Evolutionary conservation across 306 rosid species (phyloP), one percentile per base, ranked within the genome.

Genomic region (Gastrolobium villosum): DNA sequence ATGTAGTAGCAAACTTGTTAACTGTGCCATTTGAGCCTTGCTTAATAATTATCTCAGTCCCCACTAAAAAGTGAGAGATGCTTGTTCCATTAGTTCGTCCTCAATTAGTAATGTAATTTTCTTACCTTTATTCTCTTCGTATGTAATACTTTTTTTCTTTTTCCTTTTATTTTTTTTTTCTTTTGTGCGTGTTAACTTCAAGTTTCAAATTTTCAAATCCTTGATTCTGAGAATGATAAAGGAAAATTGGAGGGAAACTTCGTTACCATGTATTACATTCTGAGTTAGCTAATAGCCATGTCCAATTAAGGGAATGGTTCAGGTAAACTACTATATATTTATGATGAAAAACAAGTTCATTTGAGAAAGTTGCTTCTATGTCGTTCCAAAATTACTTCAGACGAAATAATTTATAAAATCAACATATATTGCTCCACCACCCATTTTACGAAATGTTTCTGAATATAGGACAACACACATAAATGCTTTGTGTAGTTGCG

Each of bases 231-330:
- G 45, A 48, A 66, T 28, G 40, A 30, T 35, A 56, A 15, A 11
- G 34, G 1, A 49, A 35, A 41, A 34, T 45, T 45, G 76, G 80
- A 57, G 76, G 70, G 71, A 81, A 80, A 80, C 64, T 55, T 44
- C 36, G 9, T 43, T 72, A 10, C 48, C 43, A 4, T 14, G 26
- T 20, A n/a, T 64, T 34, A 20, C 62, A 60, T 13, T 50, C 2
- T 4, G 34, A 76, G 61, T 57, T 36, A 30, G 35, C 41, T 13
- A 13, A 11, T 30, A 48, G 65, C 56, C n/a, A 60, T 48, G 40
- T 14, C 8, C 60, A 10, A 5, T 31, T 15, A 20, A 28, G 60
- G 9, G 39, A 28, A 40, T 50, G 39, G 26, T 54, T 46, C 46
- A n/a, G 40, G 66, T 71, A 53, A 77, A 52, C 41, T 62, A 48